phyloP scores from a whole-genome alignment of 345 rosid species.

The Schrenkiella parvula region DNA sequence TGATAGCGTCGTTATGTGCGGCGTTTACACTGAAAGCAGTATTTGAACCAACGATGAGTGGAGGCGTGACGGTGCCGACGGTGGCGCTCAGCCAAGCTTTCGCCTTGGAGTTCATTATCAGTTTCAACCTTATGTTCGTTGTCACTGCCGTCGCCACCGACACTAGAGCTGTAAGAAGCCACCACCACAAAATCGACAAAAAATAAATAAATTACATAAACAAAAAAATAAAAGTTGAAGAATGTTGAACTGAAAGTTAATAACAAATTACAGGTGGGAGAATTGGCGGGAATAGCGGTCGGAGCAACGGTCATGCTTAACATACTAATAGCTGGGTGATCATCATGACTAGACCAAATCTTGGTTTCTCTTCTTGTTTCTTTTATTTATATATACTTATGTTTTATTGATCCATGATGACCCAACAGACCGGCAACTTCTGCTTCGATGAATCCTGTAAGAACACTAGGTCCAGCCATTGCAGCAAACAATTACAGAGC shows the following conservation, averaged over 20 bases:
- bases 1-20: slow-evolving; percentile 65
- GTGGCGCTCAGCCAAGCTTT: slow-evolving; percentile 61
- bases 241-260: no score
- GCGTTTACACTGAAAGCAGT: slow-evolving; percentile 63
- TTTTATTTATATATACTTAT: neutral
- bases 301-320: slow-evolving; percentile 96
- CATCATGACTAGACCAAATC: neutral
- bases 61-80: slow-evolving; percentile 82
- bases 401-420: neutral
- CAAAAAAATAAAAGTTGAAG: no score
- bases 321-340: slow-evolving; percentile 80
- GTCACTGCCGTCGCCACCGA: slow-evolving; percentile 94
- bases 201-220: no score
- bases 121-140: slow-evolving; percentile 90
- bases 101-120: slow-evolving; percentile 76
- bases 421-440: slow-evolving; percentile 67
- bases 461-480: slow-evolving; percentile 84
- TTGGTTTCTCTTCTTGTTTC: neutral
- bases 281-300: slow-evolving; percentile 85
- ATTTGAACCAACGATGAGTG: slow-evolving; percentile 65
- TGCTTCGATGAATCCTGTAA: slow-evolving; percentile 86
- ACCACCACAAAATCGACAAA: no score
- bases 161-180: slow-evolving; percentile 94
- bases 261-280: slow-evolving; percentile 71
- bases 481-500: slow-evolving; percentile 79